Conservation (phyloP, 257 asterid genomes). For the Ilex aquifolium region DNA sequence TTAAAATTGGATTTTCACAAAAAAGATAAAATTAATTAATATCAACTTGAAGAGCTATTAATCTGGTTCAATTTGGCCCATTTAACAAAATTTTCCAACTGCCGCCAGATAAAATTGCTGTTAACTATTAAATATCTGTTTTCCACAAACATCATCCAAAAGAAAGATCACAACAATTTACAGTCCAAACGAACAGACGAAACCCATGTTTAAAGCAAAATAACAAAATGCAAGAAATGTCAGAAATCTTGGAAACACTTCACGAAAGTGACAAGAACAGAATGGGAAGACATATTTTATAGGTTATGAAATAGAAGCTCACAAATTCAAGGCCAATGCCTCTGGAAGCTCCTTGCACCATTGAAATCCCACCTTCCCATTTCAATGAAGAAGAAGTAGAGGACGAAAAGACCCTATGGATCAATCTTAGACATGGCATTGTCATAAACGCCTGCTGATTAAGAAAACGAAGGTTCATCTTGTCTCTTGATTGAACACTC, state of each 20-base stretch:
- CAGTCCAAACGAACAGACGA: neutral
- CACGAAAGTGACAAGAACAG: neutral
- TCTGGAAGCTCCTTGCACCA: slow-evolving; percentile 99
- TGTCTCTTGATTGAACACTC: no score
- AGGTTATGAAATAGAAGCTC: slow-evolving; percentile 19
- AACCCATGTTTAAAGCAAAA: neutral
- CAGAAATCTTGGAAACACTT: neutral
- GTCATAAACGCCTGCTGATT: slow-evolving; percentile 24
- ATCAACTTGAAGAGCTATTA: no score
- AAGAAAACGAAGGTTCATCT: slow-evolving; percentile 40
- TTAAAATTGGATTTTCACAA: no score
- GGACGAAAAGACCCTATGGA: slow-evolving; percentile 24
- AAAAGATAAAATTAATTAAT: no score
- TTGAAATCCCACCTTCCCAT: slow-evolving; percentile 65
- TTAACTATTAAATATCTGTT: no score
- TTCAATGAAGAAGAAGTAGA: slow-evolving; percentile 29
- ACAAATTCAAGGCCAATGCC: slow-evolving; percentile 97
- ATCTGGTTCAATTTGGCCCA: no score
- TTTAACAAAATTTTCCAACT: no score
- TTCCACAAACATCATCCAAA: neutral
- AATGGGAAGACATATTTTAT: slow-evolving; percentile 1
- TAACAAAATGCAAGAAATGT: neutral
- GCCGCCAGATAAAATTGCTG: no score
- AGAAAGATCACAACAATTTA: neutral
- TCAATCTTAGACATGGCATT: slow-evolving; percentile 23